These are phyloP conservation scores for Endogone sp. DNA, from an alignment of 192 early-diverging fungal species.

Conservation along the genomic window DNA sequence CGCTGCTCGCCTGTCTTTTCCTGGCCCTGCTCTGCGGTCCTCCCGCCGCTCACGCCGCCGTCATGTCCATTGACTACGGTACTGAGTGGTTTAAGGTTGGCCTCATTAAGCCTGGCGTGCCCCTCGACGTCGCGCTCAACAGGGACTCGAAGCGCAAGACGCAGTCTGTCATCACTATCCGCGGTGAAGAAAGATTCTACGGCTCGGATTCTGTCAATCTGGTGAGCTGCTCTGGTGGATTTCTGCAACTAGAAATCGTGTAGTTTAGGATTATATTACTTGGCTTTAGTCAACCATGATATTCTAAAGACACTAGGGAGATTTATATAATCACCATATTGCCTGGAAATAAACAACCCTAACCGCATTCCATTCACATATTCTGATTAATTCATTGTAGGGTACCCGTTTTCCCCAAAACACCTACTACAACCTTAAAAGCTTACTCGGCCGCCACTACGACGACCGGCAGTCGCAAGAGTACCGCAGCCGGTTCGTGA, in stretches of 20 bases:
- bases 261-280: no score
- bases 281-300: no score
- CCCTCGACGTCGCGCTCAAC: conserved; percentile 94
- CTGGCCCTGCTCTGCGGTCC: conserved; percentile 28
- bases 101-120: conserved; percentile 84
- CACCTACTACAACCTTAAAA: conserved; percentile 82
- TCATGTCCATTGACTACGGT: conserved; percentile 96
- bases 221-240: conserved; percentile 29
- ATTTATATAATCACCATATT: no score
- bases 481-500: conserved; percentile 74
- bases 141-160: conserved; percentile 96
- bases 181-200: conserved; percentile 80
- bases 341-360: no score
- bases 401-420: conserved; percentile 75
- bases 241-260: background rate
- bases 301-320: no score
- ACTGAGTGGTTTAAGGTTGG: conserved; percentile 97
- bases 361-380: no score
- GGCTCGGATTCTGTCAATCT: conserved; percentile 81
- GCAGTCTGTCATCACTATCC: conserved; percentile 72
- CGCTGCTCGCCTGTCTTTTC: conserved; percentile 2
- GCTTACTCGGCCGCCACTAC: conserved; percentile 73
- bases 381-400: conserved; percentile 34
- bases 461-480: conserved; percentile 64
- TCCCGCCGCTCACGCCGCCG: conserved; percentile 52